Evolutionary conservation across 2,329 filamentous ascomycete species (phyloP), one percentile per base, ranked within the genome.

Genomic region (Hypoxylon sp.): DNA sequence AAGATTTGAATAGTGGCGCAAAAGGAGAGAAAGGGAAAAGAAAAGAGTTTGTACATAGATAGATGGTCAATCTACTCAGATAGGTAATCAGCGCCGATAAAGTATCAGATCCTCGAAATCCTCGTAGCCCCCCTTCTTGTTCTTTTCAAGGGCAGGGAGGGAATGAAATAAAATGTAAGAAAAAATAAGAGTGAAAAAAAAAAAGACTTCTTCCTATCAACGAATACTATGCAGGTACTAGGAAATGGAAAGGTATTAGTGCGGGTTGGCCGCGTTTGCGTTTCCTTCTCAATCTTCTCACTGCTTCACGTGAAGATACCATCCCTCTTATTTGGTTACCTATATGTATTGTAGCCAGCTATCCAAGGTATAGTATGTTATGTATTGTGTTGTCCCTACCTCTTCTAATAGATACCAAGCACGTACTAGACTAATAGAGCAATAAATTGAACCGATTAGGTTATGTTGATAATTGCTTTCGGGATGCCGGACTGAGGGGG

Each of bases 171-270:
- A 23, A 38, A 14, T 30, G 28, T 30, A 25, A 41, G 43, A 48
- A 53, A 53, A 58, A 23, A 45, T 52, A 19, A 36, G 41, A 58
- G 38, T 17, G 53, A 45, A 19, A 60, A 69, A 17, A 58, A 34
- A 45, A 59, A 46, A 52, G 57, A 43, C 52, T 52, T 32, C 45
- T 53, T 58, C 57, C 53, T 70, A 65, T 60, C 64, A 64, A 56
- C 56, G 52, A 63, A 58, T 56, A 32, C 43, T 38, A 58, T 48
- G 55, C 55, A 58, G 21, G 43, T 58, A 32, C 52, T 50, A 60
- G 59, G 57, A 65, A 67, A 51, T 65, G 38, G 48, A 67, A 69
- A 59, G 51, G 53, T 66, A 63, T 68, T 71, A 69, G 63, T 63
- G 58, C 60, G 63, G 60, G 55, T 51, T 67, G 60, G 65, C 52